These are phyloP conservation scores for Sporothrix inflata DNA, from an alignment of 2,329 filamentous ascomycete genomes.

Conservation along the genomic window DNA sequence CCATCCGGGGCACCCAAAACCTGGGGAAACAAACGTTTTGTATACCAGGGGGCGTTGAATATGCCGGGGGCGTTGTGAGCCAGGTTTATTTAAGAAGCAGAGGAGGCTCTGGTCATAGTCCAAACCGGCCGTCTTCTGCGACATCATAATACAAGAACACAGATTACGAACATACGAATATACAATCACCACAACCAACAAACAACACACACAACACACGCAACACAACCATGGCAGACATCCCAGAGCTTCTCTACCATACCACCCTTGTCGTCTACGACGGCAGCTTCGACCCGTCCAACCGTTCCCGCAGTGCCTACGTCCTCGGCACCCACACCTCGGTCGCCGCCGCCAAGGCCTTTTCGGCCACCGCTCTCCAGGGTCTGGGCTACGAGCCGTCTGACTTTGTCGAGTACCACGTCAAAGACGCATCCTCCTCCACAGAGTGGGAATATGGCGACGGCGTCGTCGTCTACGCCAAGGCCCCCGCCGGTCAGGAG, in stretches of 20 bases:
- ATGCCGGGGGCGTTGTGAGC: no score
- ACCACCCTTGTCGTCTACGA: constrained; percentile 37
- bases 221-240: constrained; percentile 31
- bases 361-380: constrained; percentile 40
- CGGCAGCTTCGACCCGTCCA: constrained; percentile 34
- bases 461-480: constrained; percentile 45
- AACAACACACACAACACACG: no score
- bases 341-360: constrained; percentile 44
- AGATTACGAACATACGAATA: no score
- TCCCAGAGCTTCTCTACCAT: constrained; percentile 45
- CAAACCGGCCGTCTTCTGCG: no score
- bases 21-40: background rate
- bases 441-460: constrained; percentile 45
- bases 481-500: constrained; percentile 43
- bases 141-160: no score
- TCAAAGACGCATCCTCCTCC: constrained; percentile 23
- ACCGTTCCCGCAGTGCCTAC: constrained; percentile 40
- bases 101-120: no score
- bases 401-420: constrained; percentile 45
- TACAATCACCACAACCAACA: no score
- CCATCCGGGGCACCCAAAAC: background rate
- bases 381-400: constrained; percentile 43
- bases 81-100: no score
- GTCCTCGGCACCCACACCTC: constrained; percentile 46
- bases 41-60: background rate